Evolutionary conservation across 2,329 filamentous ascomycete genomes (phyloP).

Genomic region (Penicillium sp.): DNA sequence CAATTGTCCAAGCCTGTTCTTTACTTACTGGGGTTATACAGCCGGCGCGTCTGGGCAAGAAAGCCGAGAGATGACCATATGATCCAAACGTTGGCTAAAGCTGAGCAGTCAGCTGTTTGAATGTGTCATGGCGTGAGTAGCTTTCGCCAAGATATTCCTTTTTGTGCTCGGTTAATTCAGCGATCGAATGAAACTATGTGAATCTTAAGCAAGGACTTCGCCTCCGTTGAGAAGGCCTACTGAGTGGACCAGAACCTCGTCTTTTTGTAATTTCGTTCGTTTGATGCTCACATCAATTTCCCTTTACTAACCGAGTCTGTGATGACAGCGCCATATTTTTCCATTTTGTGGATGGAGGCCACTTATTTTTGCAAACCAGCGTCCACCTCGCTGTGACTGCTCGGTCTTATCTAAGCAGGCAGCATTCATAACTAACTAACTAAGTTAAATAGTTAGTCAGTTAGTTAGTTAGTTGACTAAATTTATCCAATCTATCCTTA

Average conservation of each 20-base stretch:
- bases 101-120: neutral
- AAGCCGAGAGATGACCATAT: conserved; percentile 4
- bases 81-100: neutral
- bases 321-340: neutral
- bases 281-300: neutral
- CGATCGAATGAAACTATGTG: neutral
- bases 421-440: no score
- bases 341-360: no score
- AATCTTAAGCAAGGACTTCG: neutral
- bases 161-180: neutral
- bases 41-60: conserved; percentile 1
- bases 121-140: neutral
- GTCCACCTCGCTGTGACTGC: neutral
- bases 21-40: neutral
- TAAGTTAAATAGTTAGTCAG: no score
- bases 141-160: neutral
- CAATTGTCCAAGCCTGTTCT: neutral
- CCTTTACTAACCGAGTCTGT: neutral
- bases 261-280: neutral
- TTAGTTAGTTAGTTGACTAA: neutral
- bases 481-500: neutral
- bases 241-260: neutral
- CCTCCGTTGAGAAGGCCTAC: no score
- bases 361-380: no score
- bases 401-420: neutral